Percentiles rank a stretch among this genome's conserved stretches.
phyloP scores from a whole-genome alignment of 345 rosid genomes.

The Syzygium oleosum region DNA sequence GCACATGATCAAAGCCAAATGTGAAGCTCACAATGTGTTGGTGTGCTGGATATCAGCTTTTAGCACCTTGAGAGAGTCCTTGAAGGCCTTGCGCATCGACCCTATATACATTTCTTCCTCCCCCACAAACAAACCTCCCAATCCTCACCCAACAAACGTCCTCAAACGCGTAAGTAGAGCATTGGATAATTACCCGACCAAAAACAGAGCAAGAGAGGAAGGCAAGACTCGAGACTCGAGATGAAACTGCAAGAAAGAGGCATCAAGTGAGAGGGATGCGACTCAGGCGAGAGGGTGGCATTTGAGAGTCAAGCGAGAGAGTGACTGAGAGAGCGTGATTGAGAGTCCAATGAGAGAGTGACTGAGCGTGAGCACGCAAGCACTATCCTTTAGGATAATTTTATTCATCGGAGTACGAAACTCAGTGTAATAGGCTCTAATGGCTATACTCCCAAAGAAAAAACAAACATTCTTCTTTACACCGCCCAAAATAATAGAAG shows the following conservation, averaged over 20 bases:
- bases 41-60: constrained; percentile 72
- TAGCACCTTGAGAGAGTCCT: constrained; percentile 40
- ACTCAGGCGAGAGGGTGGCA: background rate
- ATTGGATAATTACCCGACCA: background rate
- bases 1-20: background rate
- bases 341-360: too few relatives aligned
- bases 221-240: background rate
- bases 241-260: background rate
- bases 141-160: background rate
- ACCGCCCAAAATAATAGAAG: too few relatives aligned
- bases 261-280: background rate
- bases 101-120: constrained; percentile 25
- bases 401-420: too few relatives aligned
- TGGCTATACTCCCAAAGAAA: too few relatives aligned
- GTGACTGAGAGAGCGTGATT: background rate
- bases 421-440: too few relatives aligned
- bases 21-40: constrained; percentile 39
- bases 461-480: too few relatives aligned
- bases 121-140: background rate
- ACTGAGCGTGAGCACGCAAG: too few relatives aligned
- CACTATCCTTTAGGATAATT: too few relatives aligned
- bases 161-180: background rate
- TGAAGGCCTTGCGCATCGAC: constrained; percentile 45
- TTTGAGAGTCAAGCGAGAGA: background rate
- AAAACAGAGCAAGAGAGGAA: background rate